These are phyloP conservation scores for Cunninghamia lanceolata DNA, from an alignment of 75 land plant species.

Conservation along the genomic window DNA sequence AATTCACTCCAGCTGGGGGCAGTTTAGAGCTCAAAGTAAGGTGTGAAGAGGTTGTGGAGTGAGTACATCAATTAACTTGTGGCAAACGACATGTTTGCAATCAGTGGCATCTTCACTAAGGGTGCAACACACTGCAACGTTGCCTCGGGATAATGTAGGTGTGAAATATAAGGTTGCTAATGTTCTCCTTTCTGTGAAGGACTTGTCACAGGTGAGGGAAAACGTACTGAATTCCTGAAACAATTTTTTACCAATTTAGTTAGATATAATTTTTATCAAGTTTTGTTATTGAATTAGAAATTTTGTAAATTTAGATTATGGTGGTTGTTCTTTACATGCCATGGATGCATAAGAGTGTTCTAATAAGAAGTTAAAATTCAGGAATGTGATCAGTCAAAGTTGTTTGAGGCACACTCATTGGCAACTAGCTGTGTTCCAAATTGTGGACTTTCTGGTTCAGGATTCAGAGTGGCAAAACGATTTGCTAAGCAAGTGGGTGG, in stretches of 20 bases:
- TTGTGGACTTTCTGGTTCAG: conserved; percentile 29
- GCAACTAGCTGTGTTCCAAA: conserved; percentile 19
- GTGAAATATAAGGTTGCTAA: conserved; percentile 21
- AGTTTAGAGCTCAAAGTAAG: conserved; percentile 27
- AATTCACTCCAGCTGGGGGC: conserved; percentile 32
- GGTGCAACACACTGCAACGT: background rate
- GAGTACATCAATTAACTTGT: background rate
- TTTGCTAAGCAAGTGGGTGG: conserved; percentile 33
- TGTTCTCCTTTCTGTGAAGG: conserved; percentile 28
- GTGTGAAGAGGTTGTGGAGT: conserved; percentile 27
- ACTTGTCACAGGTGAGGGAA: conserved; percentile 30
- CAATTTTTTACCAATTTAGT: too few relatives aligned
- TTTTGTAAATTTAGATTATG: too few relatives aligned
- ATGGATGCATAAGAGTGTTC: too few relatives aligned
- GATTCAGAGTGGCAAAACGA: conserved; percentile 32
- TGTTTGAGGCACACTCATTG: conserved; percentile 21
- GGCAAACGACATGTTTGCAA: background rate
- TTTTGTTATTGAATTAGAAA: too few relatives aligned
- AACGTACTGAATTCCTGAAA: background rate
- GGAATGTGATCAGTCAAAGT: background rate
- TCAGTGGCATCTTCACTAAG: background rate
- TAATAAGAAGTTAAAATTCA: too few relatives aligned
- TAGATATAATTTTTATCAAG: too few relatives aligned
- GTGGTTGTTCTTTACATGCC: too few relatives aligned
- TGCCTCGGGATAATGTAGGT: background rate